Base-by-base conservation (phyloP, 1,139 yeast genomes). In the Pichia sp. region DNA sequence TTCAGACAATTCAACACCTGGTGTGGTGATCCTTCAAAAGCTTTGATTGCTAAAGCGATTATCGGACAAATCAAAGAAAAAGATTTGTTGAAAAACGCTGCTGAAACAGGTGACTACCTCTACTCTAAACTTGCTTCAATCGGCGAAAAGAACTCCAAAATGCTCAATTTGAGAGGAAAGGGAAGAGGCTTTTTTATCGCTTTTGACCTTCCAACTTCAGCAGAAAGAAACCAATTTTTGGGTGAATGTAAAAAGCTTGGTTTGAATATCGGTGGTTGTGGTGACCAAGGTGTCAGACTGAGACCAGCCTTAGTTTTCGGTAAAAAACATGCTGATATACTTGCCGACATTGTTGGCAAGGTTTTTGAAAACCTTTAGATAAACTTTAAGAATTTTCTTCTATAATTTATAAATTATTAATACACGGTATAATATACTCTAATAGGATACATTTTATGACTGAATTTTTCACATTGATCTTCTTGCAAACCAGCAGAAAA, bases 1-100 rank as follows among this genome's bases (percentile, higher is more conserved):
- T 85, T 81, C 73, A 80, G 91, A 73, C 91, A 85, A 69, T 85
- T 85, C 75, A 85, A 85, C 78, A 85, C 92, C 59, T 85, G 92
- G 92, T 85, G 90, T 72, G 92, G 91, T 65, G 91, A 85, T 67
- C 89, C 91, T 47, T 66, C 69, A 2, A 66, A 65, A 57, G 70
- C 69, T 29, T 53, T 66, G 34, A 63, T 66, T 48, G 68, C 88
- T 47, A 81, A 80, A 63, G 76, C 86, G 56, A 84, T 85, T 61
- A 81, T 79, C 60, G 74, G 81, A 64, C 87, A 85, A 66, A 75
- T 85, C 55, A 66, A 68, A 20, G 76, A 77, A 61, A 70, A 83
- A 56, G 76, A 78, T 58, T 75, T 85, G 62, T 77, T 81, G 50
- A 70, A 71, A 10, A 76, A 75, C 54, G 79, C 84, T 40, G 75